These are phyloP conservation scores for Endocalyx cinctus DNA, from an alignment of 2,329 filamentous ascomycete species.

Conservation along the genomic window DNA sequence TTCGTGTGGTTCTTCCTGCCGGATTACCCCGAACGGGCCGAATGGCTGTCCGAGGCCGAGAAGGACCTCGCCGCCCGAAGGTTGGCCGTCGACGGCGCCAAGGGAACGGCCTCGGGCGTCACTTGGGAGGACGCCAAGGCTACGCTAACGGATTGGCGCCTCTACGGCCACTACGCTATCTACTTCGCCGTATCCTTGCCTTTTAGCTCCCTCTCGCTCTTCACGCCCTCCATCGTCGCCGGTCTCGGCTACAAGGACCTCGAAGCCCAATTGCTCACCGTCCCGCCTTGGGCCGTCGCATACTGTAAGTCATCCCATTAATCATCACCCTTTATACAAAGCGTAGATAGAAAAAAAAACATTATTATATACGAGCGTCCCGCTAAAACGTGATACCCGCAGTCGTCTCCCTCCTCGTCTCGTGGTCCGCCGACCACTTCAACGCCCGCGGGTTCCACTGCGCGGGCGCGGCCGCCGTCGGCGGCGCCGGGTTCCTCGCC, in stretches of 20 bases:
- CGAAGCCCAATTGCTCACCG: constrained; percentile 60
- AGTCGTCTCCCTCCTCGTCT: constrained; percentile 35
- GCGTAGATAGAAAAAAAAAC: no score
- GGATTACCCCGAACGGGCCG: constrained; percentile 61
- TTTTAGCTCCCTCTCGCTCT: constrained; percentile 33
- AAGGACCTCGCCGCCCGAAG: constrained; percentile 47
- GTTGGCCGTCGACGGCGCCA: constrained; percentile 42
- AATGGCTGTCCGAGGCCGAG: constrained; percentile 57
- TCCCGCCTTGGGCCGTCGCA: constrained; percentile 61
- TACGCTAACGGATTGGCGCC: constrained; percentile 60
- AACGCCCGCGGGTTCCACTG: constrained; percentile 48
- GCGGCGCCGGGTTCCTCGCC: constrained; percentile 49
- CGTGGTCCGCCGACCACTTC: constrained; percentile 60
- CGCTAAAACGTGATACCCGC: not conserved
- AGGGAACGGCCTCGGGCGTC: constrained; percentile 56
- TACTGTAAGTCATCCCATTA: constrained; percentile 19
- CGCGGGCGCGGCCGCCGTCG: constrained; percentile 37
- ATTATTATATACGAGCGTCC: not conserved
- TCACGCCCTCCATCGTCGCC: constrained; percentile 55
- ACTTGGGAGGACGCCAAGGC: constrained; percentile 65
- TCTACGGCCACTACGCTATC: constrained; percentile 63
- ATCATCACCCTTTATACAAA: not conserved
- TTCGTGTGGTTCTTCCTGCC: constrained; percentile 58
- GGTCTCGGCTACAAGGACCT: constrained; percentile 30
- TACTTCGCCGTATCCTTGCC: constrained; percentile 36